Conservation (phyloP, 2,329 filamentous ascomycete species). For the Dothistroma septosporum region DNA sequence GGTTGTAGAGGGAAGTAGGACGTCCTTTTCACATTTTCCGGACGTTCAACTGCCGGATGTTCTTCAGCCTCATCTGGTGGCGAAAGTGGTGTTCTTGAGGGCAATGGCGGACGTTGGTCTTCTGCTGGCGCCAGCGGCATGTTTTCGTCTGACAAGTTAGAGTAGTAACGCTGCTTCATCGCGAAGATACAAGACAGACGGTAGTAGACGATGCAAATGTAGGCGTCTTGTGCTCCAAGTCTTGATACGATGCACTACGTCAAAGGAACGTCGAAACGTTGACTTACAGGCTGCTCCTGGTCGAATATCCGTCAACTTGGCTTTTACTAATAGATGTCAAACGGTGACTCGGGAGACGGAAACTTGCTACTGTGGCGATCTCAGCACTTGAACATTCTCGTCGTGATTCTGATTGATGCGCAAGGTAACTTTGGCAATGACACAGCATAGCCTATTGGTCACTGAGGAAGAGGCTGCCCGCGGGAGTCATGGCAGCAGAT, state of each 20-base stretch:
- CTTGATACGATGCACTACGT: not conserved
- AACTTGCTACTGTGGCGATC: no score
- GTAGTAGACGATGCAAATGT: not conserved
- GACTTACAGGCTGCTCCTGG: not conserved
- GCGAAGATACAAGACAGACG: not conserved
- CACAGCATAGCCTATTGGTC: no score
- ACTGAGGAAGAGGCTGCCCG: no score
- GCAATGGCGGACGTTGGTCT: not conserved
- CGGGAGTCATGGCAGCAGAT: no score
- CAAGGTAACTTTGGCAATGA: no score
- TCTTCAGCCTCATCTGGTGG: slow-evolving; percentile 2
- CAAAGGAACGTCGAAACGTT: not conserved
- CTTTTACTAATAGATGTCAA: not conserved
- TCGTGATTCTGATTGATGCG: no score
- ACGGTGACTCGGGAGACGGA: not conserved
- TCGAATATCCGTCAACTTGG: not conserved
- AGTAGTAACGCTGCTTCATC: not conserved
- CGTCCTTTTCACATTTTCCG: not conserved
- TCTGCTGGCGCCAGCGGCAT: not conserved
- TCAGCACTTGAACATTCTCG: no score
- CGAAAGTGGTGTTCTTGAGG: not conserved
- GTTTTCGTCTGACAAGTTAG: not conserved
- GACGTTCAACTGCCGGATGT: not conserved
- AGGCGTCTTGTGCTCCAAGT: not conserved
- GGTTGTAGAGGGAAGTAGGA: not conserved